Conservation (phyloP, 805 yeast species). For the Myxozyma vanderwaltii region DNA sequence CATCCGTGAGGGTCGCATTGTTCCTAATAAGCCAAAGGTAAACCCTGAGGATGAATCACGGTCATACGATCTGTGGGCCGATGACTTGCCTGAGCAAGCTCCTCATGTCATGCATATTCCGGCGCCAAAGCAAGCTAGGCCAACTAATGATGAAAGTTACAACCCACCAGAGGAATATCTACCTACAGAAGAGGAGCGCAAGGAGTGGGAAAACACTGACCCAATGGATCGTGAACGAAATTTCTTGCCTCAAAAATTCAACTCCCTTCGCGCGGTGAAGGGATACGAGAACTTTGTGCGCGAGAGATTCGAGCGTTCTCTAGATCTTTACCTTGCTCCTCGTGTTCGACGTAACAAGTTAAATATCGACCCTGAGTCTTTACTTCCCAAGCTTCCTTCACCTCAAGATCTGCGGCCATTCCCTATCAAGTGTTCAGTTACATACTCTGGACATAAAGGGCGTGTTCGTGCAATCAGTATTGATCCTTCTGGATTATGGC, state of each 20-base stretch:
- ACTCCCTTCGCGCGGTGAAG: constrained; percentile 85
- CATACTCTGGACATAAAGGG: constrained; percentile 80
- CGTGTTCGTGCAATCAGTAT: constrained; percentile 79
- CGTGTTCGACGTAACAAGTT: constrained; percentile 88
- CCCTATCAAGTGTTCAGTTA: constrained; percentile 87
- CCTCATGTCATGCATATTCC: constrained; percentile 84
- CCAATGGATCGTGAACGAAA: constrained; percentile 77
- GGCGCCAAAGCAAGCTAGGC: constrained; percentile 95
- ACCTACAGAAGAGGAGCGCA: constrained; percentile 72
- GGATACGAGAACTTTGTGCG: constrained; percentile 84
- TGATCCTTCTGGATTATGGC: constrained; percentile 89
- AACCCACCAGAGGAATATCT: constrained; percentile 97
- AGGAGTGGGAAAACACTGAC: constrained; percentile 68
- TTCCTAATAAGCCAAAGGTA: constrained; percentile 65
- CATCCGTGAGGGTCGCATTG: constrained; percentile 91
- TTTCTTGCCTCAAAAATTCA: constrained; percentile 79
- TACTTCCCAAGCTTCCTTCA: constrained; percentile 94
- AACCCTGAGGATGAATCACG: constrained; percentile 52
- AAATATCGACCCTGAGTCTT: constrained; percentile 92
- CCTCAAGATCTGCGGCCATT: constrained; percentile 96
- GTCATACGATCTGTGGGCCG: constrained; percentile 79
- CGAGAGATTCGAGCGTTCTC: constrained; percentile 90
- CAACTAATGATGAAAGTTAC: constrained; percentile 93
- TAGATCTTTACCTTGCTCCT: constrained; percentile 94
- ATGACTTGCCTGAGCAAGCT: constrained; percentile 56